phyloP scores from a whole-genome alignment of 495 filamentous ascomycete genomes.

The Annulohypoxylon bovei region DNA sequence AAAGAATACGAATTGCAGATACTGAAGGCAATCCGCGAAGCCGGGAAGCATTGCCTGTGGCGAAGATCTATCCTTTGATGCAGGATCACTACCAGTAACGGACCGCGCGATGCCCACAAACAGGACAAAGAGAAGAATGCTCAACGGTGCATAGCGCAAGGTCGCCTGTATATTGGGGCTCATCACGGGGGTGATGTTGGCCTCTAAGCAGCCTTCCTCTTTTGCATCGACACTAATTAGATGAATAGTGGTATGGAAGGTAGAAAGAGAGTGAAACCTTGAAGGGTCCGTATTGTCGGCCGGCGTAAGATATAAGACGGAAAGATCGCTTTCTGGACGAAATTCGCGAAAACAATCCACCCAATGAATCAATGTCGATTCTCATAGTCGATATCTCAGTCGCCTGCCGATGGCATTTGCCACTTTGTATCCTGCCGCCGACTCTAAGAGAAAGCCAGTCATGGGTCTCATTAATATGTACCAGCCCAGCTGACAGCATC shows the following conservation, averaged over 20 bases:
- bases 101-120: not conserved
- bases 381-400: not conserved
- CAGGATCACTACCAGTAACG: not conserved
- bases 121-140: conserved; percentile 22
- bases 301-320: not conserved
- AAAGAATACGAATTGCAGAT: conserved; percentile 79
- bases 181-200: conserved; percentile 18
- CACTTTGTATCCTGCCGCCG: not conserved
- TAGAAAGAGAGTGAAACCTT: not conserved
- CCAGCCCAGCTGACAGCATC: conserved; percentile 2
- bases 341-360: not conserved
- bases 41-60: conserved; percentile 19
- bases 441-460: conserved; percentile 15
- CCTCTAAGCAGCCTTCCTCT: conserved; percentile 6
- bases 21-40: conserved; percentile 69
- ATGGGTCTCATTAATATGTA: conserved; percentile 9
- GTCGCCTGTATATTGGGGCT: not conserved
- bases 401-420: not conserved
- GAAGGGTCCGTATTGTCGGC: not conserved
- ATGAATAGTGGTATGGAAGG: conserved; percentile 6
- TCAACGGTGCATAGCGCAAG: conserved; percentile 11
- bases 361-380: not conserved
- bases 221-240: not conserved
- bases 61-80: not conserved
- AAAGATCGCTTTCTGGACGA: not conserved